Evolutionary conservation across 2,329 filamentous ascomycete genomes (phyloP).

Genomic region (Diplocarpon mali): DNA sequence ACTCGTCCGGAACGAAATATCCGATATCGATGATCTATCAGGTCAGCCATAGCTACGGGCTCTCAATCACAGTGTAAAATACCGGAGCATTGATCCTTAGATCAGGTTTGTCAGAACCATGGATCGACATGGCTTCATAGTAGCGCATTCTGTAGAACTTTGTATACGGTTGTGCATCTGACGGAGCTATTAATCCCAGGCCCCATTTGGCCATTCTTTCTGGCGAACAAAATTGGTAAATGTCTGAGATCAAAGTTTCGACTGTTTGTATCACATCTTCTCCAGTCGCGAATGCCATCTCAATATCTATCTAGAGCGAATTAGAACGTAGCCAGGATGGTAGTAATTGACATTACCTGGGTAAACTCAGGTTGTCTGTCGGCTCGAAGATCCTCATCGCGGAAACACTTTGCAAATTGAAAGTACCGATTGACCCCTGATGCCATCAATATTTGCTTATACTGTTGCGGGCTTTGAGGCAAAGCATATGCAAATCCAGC

Average conservation of each 20-base stretch:
- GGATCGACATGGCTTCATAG: slow-evolving; percentile 62
- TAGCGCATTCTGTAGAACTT: slow-evolving; percentile 45
- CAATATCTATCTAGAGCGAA: slow-evolving; percentile 65
- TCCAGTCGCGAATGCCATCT: slow-evolving; percentile 77
- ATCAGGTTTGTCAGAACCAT: slow-evolving; percentile 90
- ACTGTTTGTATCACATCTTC: slow-evolving; percentile 51
- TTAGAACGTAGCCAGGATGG: background rate
- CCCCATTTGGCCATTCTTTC: too few species aligned
- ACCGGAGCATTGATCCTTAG: slow-evolving; percentile 61
- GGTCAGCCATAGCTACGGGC: background rate
- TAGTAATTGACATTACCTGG: slow-evolving; percentile 42
- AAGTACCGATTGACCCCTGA: slow-evolving; percentile 74
- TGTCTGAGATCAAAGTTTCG: slow-evolving; percentile 19
- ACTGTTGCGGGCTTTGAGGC: slow-evolving; percentile 94
- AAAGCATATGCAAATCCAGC: slow-evolving; percentile 75
- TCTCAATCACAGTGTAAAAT: slow-evolving; percentile 17
- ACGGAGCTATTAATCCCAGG: too few species aligned
- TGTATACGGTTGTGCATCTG: too few species aligned
- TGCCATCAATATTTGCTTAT: slow-evolving; percentile 96
- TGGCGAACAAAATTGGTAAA: slow-evolving; percentile 9
- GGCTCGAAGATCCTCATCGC: slow-evolving; percentile 85
- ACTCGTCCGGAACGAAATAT: slow-evolving; percentile 47
- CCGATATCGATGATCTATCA: slow-evolving; percentile 54
- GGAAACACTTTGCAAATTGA: slow-evolving; percentile 89
- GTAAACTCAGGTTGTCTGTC: slow-evolving; percentile 97